phyloP scores from a whole-genome alignment of 805 yeast genomes.

The Grigorovia jiainica region DNA sequence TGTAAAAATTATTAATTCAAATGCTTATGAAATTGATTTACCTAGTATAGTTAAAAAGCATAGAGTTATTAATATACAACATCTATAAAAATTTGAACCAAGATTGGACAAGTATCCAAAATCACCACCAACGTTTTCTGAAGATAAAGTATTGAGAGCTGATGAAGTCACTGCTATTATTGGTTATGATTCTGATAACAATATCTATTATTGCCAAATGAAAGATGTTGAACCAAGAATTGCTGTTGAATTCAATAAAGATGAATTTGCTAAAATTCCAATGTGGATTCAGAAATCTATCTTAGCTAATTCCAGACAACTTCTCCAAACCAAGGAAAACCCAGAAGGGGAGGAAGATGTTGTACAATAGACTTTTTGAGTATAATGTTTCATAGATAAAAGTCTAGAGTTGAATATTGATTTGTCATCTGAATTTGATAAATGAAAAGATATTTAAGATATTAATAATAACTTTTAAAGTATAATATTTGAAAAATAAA shows the following conservation, averaged over 20 bases:
- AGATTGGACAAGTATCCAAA: background rate
- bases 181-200: background rate
- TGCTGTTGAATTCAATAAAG: background rate
- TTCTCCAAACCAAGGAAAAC: too few species aligned
- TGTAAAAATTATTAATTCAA: conserved; percentile 1
- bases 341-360: too few species aligned
- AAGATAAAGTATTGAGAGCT: background rate
- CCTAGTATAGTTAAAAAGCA: conserved; percentile 1
- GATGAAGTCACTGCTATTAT: conserved; percentile 3
- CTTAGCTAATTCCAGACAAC: too few species aligned
- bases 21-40: conserved; percentile 8
- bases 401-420: too few species aligned
- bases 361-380: too few species aligned
- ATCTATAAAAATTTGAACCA: background rate
- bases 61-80: conserved; percentile 6
- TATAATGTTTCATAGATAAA: too few species aligned
- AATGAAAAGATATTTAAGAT: too few species aligned
- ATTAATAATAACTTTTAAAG: too few species aligned
- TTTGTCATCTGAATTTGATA: too few species aligned
- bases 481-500: too few species aligned
- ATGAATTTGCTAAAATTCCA: conserved; percentile 1
- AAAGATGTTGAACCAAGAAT: conserved; percentile 3
- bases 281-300: too few species aligned
- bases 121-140: background rate
- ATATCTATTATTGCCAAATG: conserved; percentile 3